phyloP scores from a whole-genome alignment of 2,329 filamentous ascomycete species.

The Aureobasidium sp. region DNA sequence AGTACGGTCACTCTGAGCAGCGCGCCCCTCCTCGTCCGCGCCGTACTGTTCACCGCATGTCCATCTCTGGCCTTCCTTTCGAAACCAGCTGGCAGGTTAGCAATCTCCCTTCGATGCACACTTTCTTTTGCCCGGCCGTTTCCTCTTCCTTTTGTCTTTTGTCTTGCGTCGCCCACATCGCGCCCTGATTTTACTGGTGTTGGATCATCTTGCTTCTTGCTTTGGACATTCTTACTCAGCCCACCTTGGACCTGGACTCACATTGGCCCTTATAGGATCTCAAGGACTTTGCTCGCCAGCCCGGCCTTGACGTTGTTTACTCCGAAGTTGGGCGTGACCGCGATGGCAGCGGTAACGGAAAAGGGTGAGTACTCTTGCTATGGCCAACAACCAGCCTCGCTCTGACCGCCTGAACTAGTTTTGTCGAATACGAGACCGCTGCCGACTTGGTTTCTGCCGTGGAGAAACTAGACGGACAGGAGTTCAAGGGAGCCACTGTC shows the following conservation, averaged over 20 bases:
- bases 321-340: slow-evolving; percentile 90
- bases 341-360: slow-evolving; percentile 51
- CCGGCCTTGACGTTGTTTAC: slow-evolving; percentile 94
- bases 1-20: slow-evolving; percentile 21
- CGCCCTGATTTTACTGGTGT: neutral
- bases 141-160: slow-evolving; percentile 2
- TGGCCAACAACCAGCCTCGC: too few species aligned
- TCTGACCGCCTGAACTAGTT: slow-evolving; percentile 45
- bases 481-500: slow-evolving; percentile 86
- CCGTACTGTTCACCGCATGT: slow-evolving; percentile 93
- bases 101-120: slow-evolving; percentile 31
- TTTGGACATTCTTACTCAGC: slow-evolving; percentile 31
- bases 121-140: neutral
- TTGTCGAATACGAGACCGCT: slow-evolving; percentile 94
- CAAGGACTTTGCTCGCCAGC: slow-evolving; percentile 98
- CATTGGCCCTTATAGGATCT: slow-evolving; percentile 81
- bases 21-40: slow-evolving; percentile 70
- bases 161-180: neutral
- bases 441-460: slow-evolving; percentile 83
- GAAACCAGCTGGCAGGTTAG: slow-evolving; percentile 99
- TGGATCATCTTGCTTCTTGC: slow-evolving; percentile 15
- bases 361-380: slow-evolving; percentile 57
- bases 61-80: slow-evolving; percentile 89
- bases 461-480: slow-evolving; percentile 84
- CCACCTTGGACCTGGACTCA: slow-evolving; percentile 58